phyloP scores from a whole-genome alignment of 1,284 basidiomycete species.

The Wallemia hederae region DNA sequence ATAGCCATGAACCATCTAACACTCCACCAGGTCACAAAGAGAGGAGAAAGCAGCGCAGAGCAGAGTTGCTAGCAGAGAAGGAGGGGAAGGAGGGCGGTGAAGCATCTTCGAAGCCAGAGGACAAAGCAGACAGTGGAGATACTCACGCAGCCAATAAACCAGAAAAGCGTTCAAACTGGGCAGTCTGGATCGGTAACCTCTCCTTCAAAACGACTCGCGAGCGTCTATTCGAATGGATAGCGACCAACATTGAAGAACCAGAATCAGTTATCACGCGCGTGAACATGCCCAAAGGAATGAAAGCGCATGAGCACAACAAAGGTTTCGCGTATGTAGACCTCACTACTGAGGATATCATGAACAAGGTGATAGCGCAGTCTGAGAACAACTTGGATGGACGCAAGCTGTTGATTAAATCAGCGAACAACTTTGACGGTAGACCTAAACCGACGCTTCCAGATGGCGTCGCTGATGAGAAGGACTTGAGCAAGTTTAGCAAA shows the following conservation, averaged over 20 bases:
- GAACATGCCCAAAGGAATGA: neutral
- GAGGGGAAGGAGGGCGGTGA: neutral
- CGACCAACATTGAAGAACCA: neutral
- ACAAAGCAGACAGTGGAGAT: too few relatives aligned
- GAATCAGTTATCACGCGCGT: neutral
- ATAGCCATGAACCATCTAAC: neutral
- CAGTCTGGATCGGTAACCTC: neutral
- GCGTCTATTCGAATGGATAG: neutral
- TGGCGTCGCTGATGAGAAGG: neutral
- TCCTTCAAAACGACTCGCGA: neutral
- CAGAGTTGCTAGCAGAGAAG: neutral
- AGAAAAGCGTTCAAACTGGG: neutral
- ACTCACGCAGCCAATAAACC: too few relatives aligned
- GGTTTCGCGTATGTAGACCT: neutral
- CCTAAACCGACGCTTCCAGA: neutral
- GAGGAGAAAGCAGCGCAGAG: neutral
- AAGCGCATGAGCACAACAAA: neutral
- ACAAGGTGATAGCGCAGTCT: neutral
- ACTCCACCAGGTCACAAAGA: neutral
- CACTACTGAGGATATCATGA: neutral
- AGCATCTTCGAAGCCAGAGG: neutral
- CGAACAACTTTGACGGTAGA: neutral
- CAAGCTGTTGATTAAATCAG: neutral
- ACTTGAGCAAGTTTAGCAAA: neutral
- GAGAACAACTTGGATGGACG: neutral